Evolutionary conservation across 2,329 filamentous ascomycete genomes (phyloP), one percentile per base, ranked within the genome.

Genomic region (Metarhizium brunneum): DNA sequence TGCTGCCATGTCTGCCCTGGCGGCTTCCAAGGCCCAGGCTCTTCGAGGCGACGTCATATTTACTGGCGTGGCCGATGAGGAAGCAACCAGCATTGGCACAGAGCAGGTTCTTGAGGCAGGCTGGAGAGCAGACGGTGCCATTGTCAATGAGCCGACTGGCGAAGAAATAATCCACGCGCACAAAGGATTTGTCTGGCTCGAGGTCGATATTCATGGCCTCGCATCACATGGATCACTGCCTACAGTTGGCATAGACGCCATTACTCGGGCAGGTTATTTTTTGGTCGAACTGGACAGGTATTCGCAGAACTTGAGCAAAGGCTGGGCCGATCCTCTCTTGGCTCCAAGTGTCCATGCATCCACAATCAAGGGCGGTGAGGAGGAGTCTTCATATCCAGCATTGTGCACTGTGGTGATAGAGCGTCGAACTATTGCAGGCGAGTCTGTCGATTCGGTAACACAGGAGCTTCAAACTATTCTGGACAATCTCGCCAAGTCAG

Each of bases 1-100:
- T 4, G 74, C 76, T 2, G 69, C 66, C 4, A 68, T 82, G 59
- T 64, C 72, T 0, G 68, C 75, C 0, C 59, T 79, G 2, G 65
- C 72, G 8, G 65, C 67, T 3, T 66, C 68, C 3, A 75, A 74
- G 50, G 63, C 61, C 1, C 69, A 73, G 25, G 60, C 63, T 0
- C 69, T 76, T 10, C 62, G 67, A 0, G 79, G 80, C 3, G 75
- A 82, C 50, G 70, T 82, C 8, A 75, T 82, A 8, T 67, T 83
- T 6, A 70, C 78, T 0, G 78, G 74, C 1, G 79, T 82, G 3
- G 74, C 79, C 0, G 79, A 82, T 47, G 79, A 82, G 54, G 80
- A 82, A 58, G 71, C 71, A 47, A 63, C 67, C 4, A 79, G 76
- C 32, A 74, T 76, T 11, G 79, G 79, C 1, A 82, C 79, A 0